Percentiles rank a stretch among this genome's conserved stretches.
Conservation (phyloP, 2,329 filamentous ascomycete species). For the Fusarium buharicum region DNA sequence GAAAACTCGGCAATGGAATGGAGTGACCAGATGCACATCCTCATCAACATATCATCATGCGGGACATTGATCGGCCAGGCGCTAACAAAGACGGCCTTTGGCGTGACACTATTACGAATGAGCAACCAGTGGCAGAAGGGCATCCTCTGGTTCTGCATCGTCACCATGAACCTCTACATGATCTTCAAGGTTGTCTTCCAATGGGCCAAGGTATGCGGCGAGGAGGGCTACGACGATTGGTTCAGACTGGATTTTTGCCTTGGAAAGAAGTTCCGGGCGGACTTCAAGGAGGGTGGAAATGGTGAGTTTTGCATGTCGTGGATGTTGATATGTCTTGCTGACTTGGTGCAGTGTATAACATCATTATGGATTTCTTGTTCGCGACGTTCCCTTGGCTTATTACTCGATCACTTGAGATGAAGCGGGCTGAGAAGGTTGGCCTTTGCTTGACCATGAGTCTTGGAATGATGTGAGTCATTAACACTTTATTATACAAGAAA, state of each 20-base stretch:
- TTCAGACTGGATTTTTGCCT: slow-evolving; percentile 61
- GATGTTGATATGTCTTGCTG: background rate
- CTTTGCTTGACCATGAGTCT: slow-evolving; percentile 63
- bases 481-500: rapidly evolving
- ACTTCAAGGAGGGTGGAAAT: slow-evolving; percentile 63
- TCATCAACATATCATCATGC: slow-evolving; percentile 58
- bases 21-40: slow-evolving; percentile 63
- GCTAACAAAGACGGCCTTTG: slow-evolving; percentile 53
- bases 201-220: slow-evolving; percentile 59
- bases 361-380: slow-evolving; percentile 64
- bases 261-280: slow-evolving; percentile 50
- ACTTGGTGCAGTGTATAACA: slow-evolving; percentile 58
- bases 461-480: slow-evolving; percentile 55
- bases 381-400: slow-evolving; percentile 62
- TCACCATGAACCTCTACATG: slow-evolving; percentile 61
- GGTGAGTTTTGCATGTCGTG: slow-evolving; percentile 47
- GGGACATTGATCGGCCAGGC: slow-evolving; percentile 52
- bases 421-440: slow-evolving; percentile 59
- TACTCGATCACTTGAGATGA: slow-evolving; percentile 60
- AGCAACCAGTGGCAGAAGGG: slow-evolving; percentile 56
- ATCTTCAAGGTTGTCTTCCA: slow-evolving; percentile 60
- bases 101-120: slow-evolving; percentile 53
- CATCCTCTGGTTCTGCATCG: slow-evolving; percentile 61
- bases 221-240: slow-evolving; percentile 56
- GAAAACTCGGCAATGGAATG: slow-evolving; percentile 53